These are phyloP conservation scores for Vicia sativa DNA, from an alignment of 306 rosid genomes.

Conservation along the genomic window DNA sequence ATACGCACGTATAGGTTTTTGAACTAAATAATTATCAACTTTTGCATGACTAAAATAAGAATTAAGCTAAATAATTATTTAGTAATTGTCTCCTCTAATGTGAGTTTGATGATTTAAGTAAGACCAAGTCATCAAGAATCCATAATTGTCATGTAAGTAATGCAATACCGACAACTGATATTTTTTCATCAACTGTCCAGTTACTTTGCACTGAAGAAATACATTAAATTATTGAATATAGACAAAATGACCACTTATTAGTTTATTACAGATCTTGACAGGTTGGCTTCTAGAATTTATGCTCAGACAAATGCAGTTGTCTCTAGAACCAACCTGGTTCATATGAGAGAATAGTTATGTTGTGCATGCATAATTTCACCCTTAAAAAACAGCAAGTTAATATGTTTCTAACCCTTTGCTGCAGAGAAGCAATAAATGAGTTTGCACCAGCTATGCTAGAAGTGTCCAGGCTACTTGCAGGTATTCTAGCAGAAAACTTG, in stretches of 20 bases:
- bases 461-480: conserved; percentile 66
- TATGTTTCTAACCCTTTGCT: conserved; percentile 35
- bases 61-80: neutral
- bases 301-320: conserved; percentile 35
- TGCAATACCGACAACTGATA: neutral
- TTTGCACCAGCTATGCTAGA: conserved; percentile 74
- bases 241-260: conserved; percentile 13
- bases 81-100: neutral
- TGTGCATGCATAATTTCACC: conserved; percentile 33
- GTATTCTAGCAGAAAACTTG: conserved; percentile 65
- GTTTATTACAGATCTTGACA: conserved; percentile 41
- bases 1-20: neutral
- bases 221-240: conserved; percentile 11
- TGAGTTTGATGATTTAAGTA: conserved; percentile 4
- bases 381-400: conserved; percentile 30
- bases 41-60: conserved; percentile 15
- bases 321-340: conserved; percentile 24
- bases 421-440: conserved; percentile 76
- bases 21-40: conserved; percentile 6
- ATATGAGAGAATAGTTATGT: conserved; percentile 1
- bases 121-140: conserved; percentile 4
- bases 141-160: neutral
- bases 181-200: neutral
- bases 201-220: conserved; percentile 6
- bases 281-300: conserved; percentile 41